Conservation (phyloP, 345 rosid species). For the Litchi chinensis region DNA sequence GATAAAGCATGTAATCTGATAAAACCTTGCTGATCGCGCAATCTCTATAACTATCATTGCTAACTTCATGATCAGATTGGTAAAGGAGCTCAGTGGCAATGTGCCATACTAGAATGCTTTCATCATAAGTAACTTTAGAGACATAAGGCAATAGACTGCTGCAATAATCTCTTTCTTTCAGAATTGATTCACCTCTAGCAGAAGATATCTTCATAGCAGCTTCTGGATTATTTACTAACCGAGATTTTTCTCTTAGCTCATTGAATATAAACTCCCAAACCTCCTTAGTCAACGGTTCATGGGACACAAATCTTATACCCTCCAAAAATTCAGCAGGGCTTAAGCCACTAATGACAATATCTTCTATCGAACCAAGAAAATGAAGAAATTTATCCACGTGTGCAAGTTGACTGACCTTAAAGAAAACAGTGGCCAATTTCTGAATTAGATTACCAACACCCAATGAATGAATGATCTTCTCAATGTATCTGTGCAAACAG, state of each 20-base stretch:
- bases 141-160: conserved; percentile 39
- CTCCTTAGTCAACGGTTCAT: no score
- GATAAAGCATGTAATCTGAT: conserved; percentile 62
- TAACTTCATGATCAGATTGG: conserved; percentile 8
- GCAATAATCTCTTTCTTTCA: conserved; percentile 24
- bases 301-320: no score
- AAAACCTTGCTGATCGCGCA: conserved; percentile 45
- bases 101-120: conserved; percentile 51
- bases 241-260: no score
- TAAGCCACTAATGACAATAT: no score
- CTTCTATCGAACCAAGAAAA: no score
- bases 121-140: conserved; percentile 37
- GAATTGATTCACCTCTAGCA: conserved; percentile 61
- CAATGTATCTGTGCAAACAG: no score
- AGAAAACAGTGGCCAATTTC: background rate
- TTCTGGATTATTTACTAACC: background rate
- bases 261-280: no score
- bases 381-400: no score
- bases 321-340: no score
- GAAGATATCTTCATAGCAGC: conserved; percentile 37
- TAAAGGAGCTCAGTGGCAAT: conserved; percentile 62
- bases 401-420: background rate
- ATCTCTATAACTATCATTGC: background rate
- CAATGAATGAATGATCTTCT: no score
- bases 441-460: no score